These are phyloP conservation scores for Colletotrichum abscissum DNA, from an alignment of 2,329 filamentous ascomycete species.

Conservation along the genomic window DNA sequence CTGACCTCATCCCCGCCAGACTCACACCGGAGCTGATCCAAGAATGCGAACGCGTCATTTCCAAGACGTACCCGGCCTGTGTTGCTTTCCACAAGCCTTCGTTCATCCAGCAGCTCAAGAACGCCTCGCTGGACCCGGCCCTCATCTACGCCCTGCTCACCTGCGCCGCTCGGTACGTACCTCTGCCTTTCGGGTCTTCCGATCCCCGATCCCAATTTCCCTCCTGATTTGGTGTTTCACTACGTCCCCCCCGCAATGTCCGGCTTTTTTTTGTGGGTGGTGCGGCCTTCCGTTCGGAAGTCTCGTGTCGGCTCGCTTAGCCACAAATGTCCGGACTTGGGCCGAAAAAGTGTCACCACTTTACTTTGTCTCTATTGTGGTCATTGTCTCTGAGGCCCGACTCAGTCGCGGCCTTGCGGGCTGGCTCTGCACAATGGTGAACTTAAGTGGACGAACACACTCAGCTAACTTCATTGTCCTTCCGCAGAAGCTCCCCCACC, in stretches of 20 bases:
- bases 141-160: slow-evolving; percentile 69
- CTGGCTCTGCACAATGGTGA: neutral
- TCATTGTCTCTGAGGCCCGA: slow-evolving; percentile 22
- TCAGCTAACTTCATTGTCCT: slow-evolving; percentile 14
- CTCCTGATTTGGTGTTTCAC: slow-evolving; percentile 38
- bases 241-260: slow-evolving; percentile 37
- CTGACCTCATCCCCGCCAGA: slow-evolving; percentile 41
- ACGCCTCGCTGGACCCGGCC: slow-evolving; percentile 63
- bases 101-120: slow-evolving; percentile 71
- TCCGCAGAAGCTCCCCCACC: slow-evolving; percentile 62
- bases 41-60: slow-evolving; percentile 71
- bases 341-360: neutral
- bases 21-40: slow-evolving; percentile 67
- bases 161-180: slow-evolving; percentile 66
- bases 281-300: slow-evolving; percentile 32
- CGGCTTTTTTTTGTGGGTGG: slow-evolving; percentile 33
- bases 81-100: slow-evolving; percentile 73
- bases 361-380: neutral
- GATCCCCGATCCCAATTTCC: slow-evolving; percentile 34
- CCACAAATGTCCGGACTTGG: slow-evolving; percentile 29
- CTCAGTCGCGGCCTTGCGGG: neutral
- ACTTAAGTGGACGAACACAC: neutral
- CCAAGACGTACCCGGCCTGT: slow-evolving; percentile 70
- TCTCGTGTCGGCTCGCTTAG: slow-evolving; percentile 26
- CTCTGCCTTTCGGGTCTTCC: slow-evolving; percentile 18